These are phyloP conservation scores for Diaporthe sp. DNA, from an alignment of 2,329 filamentous ascomycete species.

Conservation along the genomic window DNA sequence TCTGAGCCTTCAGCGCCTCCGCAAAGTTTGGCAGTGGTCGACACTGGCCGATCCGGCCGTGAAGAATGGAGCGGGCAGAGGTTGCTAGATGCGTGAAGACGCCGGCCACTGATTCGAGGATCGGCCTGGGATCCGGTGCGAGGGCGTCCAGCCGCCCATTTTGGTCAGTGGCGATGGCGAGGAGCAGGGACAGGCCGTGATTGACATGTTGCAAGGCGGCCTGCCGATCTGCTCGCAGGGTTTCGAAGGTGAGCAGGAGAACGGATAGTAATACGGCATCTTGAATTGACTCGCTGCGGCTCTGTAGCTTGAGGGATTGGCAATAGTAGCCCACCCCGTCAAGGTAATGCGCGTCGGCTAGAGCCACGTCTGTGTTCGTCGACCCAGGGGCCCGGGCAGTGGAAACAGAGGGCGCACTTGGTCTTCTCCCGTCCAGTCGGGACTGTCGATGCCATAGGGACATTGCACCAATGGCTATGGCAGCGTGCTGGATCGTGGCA, in stretches of 20 bases:
- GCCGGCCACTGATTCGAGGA: conserved; percentile 13
- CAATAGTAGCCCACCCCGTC: conserved; percentile 54
- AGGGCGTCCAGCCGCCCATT: conserved; percentile 39
- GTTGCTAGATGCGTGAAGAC: conserved; percentile 9
- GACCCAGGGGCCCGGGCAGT: neutral
- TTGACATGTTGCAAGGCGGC: conserved; percentile 14
- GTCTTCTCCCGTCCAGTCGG: neutral
- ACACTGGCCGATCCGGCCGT: conserved; percentile 43
- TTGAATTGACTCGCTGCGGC: conserved; percentile 33
- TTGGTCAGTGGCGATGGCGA: conserved; percentile 44
- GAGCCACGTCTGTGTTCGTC: neutral
- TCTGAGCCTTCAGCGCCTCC: conserved; percentile 42
- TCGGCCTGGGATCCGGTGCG: neutral
- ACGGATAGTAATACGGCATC: conserved; percentile 48
- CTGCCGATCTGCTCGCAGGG: conserved; percentile 46
- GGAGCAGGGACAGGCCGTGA: conserved; percentile 41
- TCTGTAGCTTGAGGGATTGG: conserved; percentile 51
- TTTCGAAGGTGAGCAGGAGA: conserved; percentile 49
- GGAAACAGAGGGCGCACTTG: neutral
- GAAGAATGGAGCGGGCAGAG: conserved; percentile 44
- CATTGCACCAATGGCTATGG: conserved; percentile 18
- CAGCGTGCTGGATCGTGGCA: conserved; percentile 9
- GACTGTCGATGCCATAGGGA: conserved; percentile 1
- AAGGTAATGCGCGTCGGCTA: conserved; percentile 48
- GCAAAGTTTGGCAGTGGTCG: conserved; percentile 46